Evolutionary conservation across 768 basidiomycete species (phyloP).

Genomic region (Suillus subaureus): DNA sequence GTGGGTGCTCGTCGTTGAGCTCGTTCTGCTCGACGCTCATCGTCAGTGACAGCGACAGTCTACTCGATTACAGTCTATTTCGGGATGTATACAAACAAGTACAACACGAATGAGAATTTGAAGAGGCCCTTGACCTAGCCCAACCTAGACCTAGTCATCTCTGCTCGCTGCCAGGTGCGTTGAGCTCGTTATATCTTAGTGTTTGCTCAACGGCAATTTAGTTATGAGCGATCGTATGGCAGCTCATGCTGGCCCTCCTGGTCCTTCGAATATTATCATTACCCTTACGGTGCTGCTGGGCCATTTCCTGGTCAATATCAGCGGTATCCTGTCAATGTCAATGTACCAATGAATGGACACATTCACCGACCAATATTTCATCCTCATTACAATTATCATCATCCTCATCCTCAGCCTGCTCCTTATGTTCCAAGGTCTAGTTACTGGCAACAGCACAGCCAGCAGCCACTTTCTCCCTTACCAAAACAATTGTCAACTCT

Average conservation of each 20-base stretch:
- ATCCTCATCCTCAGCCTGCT: slow-evolving; percentile 29
- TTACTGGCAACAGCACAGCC: slow-evolving; percentile 27
- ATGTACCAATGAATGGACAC: slow-evolving; percentile 41
- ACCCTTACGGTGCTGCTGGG: neutral
- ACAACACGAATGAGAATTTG: slow-evolving; percentile 9
- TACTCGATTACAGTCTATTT: slow-evolving; percentile 19
- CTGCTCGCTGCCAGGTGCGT: slow-evolving; percentile 2
- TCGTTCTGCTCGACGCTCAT: slow-evolving; percentile 6
- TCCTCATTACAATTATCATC: slow-evolving; percentile 37
- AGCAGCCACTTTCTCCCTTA: slow-evolving; percentile 54
- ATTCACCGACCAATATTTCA: slow-evolving; percentile 39
- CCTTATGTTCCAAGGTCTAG: slow-evolving; percentile 27
- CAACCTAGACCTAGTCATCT: neutral
- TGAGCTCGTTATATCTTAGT: neutral
- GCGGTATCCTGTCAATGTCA: slow-evolving; percentile 34
- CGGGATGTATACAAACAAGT: slow-evolving; percentile 24
- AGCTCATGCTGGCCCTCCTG: slow-evolving; percentile 16
- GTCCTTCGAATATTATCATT: slow-evolving; percentile 29
- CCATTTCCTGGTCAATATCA: slow-evolving; percentile 31
- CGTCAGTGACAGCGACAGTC: neutral
- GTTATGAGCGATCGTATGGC: neutral
- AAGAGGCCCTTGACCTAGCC: slow-evolving; percentile 8
- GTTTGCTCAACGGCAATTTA: neutral
- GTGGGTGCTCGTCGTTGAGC: slow-evolving; percentile 43
- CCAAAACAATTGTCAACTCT: slow-evolving; percentile 67